These are phyloP conservation scores for Rubia yunnanensis DNA, from an alignment of 257 asterid species.

Conservation along the genomic window DNA sequence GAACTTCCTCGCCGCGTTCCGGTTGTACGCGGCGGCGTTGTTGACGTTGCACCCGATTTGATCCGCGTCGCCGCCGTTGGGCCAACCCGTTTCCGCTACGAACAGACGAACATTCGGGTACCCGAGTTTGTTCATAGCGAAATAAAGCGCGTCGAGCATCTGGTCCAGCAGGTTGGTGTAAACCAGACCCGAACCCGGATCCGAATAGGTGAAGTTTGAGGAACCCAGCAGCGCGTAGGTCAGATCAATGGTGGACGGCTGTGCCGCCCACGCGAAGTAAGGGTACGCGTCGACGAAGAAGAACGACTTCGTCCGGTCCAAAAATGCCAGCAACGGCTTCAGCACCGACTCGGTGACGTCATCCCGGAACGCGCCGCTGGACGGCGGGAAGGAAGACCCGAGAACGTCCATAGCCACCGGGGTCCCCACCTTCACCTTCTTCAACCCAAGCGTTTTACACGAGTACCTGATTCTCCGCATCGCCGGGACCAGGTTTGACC, in stretches of 20 bases:
- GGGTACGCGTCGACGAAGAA: slow-evolving; percentile 80
- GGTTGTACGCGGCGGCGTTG: slow-evolving; percentile 81
- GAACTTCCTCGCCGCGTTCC: slow-evolving; percentile 56
- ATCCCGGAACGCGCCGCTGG: slow-evolving; percentile 63
- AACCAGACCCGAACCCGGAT: slow-evolving; percentile 52
- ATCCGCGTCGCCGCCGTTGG: slow-evolving; percentile 58
- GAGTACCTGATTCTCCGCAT: slow-evolving; percentile 60
- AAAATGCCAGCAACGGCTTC: slow-evolving; percentile 49
- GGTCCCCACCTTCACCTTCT: slow-evolving; percentile 65
- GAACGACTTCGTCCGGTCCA: slow-evolving; percentile 64
- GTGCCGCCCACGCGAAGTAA: slow-evolving; percentile 63
- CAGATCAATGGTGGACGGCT: slow-evolving; percentile 48
- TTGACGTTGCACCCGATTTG: slow-evolving; percentile 63
- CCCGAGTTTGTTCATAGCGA: slow-evolving; percentile 66
- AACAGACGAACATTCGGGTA: slow-evolving; percentile 62
- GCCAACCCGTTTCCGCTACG: slow-evolving; percentile 95
- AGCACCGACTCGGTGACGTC: slow-evolving; percentile 45
- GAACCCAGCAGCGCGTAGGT: slow-evolving; percentile 58
- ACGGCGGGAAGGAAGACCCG: slow-evolving; percentile 79
- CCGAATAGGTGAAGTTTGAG: slow-evolving; percentile 44
- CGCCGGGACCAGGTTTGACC: slow-evolving; percentile 86
- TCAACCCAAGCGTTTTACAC: slow-evolving; percentile 42
- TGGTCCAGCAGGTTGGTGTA: slow-evolving; percentile 74
- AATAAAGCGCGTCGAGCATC: slow-evolving; percentile 58
- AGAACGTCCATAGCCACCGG: slow-evolving; percentile 73